These are phyloP conservation scores for Phytophthora citricola DNA, from an alignment of 352 stramenopile species.

Conservation along the genomic window DNA sequence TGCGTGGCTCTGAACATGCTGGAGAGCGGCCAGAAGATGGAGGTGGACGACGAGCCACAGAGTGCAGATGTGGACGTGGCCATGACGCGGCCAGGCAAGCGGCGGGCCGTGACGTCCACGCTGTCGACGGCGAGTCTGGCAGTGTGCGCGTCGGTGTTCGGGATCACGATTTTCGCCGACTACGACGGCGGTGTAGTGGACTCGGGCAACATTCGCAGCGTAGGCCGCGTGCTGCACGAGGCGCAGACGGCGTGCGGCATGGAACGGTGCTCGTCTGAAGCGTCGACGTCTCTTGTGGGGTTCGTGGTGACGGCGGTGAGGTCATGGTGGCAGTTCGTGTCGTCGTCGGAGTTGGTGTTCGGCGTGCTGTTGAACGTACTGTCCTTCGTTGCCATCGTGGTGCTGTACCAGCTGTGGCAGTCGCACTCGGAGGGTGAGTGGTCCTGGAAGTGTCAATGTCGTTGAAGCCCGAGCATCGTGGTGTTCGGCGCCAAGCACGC, in stretches of 20 bases:
- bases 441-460: conserved; percentile 12
- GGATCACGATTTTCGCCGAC: conserved; percentile 75
- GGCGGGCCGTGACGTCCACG: conserved; percentile 43
- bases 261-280: conserved; percentile 33
- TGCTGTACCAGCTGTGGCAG: conserved; percentile 69
- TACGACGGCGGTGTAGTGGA: conserved; percentile 46
- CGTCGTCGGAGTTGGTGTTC: conserved; percentile 68
- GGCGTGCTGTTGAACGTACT: conserved; percentile 77
- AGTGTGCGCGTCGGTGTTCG: conserved; percentile 78
- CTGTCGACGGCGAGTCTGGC: conserved; percentile 68
- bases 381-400: conserved; percentile 72
- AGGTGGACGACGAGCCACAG: conserved; percentile 27
- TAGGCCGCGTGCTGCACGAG: conserved; percentile 71
- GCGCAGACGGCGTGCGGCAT: conserved; percentile 47
- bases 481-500: not conserved
- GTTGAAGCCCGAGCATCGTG: conserved; percentile 3
- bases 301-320: conserved; percentile 39
- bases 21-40: conserved; percentile 37
- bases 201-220: conserved; percentile 53
- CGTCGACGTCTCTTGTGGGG: conserved; percentile 39
- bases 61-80: conserved; percentile 24
- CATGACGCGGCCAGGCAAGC: conserved; percentile 42
- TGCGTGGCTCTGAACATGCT: conserved; percentile 33
- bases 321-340: conserved; percentile 58
- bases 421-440: conserved; percentile 15